Evolutionary conservation across 106 monocot genomes (phyloP), one percentile per base, ranked within the genome.

Genomic region (Dendrobium huoshanense): DNA sequence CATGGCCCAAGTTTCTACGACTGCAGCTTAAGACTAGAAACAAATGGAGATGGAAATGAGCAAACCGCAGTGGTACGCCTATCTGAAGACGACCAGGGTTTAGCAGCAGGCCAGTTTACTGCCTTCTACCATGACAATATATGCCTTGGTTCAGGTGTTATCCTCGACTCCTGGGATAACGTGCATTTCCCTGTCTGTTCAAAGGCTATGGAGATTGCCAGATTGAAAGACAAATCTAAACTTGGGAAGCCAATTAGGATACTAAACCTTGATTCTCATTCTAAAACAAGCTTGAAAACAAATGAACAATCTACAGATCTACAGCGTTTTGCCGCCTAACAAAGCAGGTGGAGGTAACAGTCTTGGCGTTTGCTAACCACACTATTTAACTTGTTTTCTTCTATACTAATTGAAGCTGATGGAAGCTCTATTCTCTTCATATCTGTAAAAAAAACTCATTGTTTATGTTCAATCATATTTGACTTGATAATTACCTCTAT

Each of bases 31-130:
- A 83, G 65, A 55, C 40, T 78, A 19, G 89, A 82, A 72, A 29
- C 42, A 61, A 82, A 29, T 47, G 81, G 77, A 51, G 45, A 45
- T 80, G 43, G n/a, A 81, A 64, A 80, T 85, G 79, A 88, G 87
- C 51, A 51, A 19, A 41, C 41, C 67, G 83, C 89, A 29, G 73
- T 80, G 16, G 91, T 98, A n/a, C 79, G 85, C 80, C 51, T 98
- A 40, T 89, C 88, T n/a, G 91, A 95, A 85, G 98, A 98, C 75
- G 95, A 95, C 74, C 98, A 98, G 77, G 98, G 98, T 33, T 90
- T 98, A 84, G 98, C 98, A 20, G 95, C 98, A 0, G 95, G 98
- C 29, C 98, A 98, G 55, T 95, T 91, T 86, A 79, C 98, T 48
- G 98, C 98, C 3, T 98, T 98, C 84, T 98, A 98, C 67, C 33